Conservation (phyloP, 2,329 filamentous ascomycete genomes). For the Trichoderma harzianum region DNA sequence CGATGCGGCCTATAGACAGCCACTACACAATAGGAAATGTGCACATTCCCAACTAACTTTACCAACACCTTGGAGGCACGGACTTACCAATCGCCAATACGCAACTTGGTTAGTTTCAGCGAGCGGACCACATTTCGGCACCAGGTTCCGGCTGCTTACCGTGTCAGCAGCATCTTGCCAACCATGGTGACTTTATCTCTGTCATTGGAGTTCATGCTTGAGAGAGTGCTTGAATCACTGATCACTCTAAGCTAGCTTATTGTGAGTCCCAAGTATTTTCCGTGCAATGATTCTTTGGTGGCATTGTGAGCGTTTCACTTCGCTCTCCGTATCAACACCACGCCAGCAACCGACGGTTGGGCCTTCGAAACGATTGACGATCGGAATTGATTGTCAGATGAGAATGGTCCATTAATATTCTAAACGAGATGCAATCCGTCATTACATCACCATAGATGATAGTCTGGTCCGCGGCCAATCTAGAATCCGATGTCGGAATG, state of each 20-base stretch:
- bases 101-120: background rate
- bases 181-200: background rate
- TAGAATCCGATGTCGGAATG: background rate
- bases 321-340: background rate
- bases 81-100: background rate
- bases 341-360: background rate
- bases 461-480: background rate
- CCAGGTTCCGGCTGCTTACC: background rate
- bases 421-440: background rate
- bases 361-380: background rate
- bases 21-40: background rate
- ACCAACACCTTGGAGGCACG: background rate
- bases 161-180: background rate
- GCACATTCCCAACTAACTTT: background rate
- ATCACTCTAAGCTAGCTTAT: background rate
- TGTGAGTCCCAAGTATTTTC: background rate
- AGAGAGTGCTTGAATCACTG: background rate
- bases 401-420: background rate
- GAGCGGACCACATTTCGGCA: background rate
- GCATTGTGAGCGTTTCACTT: background rate
- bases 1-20: background rate
- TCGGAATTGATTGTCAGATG: background rate
- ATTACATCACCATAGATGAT: background rate
- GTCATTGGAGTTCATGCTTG: background rate
- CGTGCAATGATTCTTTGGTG: background rate